Conservation (phyloP, 2,329 filamentous ascomycete genomes). For the Didymella exigua region DNA sequence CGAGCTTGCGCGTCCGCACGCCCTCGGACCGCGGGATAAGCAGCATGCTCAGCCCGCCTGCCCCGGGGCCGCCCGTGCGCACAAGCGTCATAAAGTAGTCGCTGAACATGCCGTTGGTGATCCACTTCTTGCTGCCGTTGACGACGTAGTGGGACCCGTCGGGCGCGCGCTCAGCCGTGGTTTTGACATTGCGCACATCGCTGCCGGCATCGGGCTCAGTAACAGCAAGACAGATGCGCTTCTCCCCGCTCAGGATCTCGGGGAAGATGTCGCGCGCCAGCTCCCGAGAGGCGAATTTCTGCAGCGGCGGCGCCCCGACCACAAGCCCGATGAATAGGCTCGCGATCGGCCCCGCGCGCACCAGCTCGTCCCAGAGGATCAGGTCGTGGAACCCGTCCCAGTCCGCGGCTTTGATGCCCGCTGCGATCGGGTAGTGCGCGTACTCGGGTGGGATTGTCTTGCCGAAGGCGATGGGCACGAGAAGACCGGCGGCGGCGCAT, state of each 20-base stretch:
- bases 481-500: conserved; percentile 37
- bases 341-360: conserved; percentile 36
- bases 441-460: conserved; percentile 36
- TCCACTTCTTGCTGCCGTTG: conserved; percentile 50
- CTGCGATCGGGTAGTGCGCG: conserved; percentile 52
- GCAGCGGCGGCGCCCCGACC: conserved; percentile 38
- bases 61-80: conserved; percentile 37
- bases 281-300: conserved; percentile 30
- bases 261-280: conserved; percentile 36
- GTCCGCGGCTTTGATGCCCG: conserved; percentile 52
- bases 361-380: conserved; percentile 44
- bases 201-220: conserved; percentile 39
- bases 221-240: conserved; percentile 40
- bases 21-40: conserved; percentile 37
- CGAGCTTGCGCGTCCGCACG: conserved; percentile 29
- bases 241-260: conserved; percentile 35
- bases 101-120: conserved; percentile 45
- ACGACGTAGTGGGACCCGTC: conserved; percentile 45
- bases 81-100: conserved; percentile 45
- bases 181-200: conserved; percentile 36
- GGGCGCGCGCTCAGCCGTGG: conserved; percentile 32
- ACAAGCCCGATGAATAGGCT: conserved; percentile 37
- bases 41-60: conserved; percentile 39
- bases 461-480: conserved; percentile 41
- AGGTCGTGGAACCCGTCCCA: conserved; percentile 50